Conservation (phyloP, 805 yeast genomes). For the Candida boleticola region DNA sequence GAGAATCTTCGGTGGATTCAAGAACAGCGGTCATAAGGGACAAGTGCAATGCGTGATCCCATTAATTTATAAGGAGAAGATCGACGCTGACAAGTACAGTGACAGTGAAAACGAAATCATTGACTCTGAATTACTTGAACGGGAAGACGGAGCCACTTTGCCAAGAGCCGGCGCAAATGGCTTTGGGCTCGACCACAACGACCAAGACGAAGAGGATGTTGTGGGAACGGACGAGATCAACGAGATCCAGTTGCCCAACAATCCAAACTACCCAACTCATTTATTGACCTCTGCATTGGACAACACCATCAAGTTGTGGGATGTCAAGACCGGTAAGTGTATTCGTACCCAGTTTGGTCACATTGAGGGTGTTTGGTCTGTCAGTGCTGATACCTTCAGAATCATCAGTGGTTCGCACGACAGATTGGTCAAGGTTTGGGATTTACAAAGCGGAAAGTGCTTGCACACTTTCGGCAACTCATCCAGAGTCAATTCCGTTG, state of each 20-base stretch:
- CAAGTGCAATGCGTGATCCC: constrained; percentile 94
- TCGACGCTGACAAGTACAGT: constrained; percentile 43
- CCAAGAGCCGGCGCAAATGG: constrained; percentile 5
- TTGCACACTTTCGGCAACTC: constrained; percentile 88
- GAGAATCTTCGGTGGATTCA: constrained; percentile 72
- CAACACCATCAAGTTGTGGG: constrained; percentile 93
- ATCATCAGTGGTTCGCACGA: constrained; percentile 95
- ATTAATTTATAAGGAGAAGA: constrained; percentile 62
- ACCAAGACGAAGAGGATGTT: constrained; percentile 12
- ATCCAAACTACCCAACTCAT: constrained; percentile 68
- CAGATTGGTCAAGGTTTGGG: constrained; percentile 89
- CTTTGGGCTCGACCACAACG: constrained; percentile 2
- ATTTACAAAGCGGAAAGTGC: constrained; percentile 89
- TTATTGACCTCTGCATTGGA: constrained; percentile 84
- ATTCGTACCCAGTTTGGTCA: constrained; percentile 95
- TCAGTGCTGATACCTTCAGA: constrained; percentile 93
- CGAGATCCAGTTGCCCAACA: constrained; percentile 15
- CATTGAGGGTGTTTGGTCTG: constrained; percentile 97
- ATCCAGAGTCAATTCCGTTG: constrained; percentile 62
- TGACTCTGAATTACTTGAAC: background rate
- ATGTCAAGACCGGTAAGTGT: constrained; percentile 80
- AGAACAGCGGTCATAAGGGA: constrained; percentile 82
- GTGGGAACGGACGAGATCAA: constrained; percentile 14
- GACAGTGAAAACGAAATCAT: constrained; percentile 37
- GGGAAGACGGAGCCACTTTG: constrained; percentile 15